These are phyloP conservation scores for Jatropha curcas DNA, from an alignment of 345 rosid species.

Conservation along the genomic window DNA sequence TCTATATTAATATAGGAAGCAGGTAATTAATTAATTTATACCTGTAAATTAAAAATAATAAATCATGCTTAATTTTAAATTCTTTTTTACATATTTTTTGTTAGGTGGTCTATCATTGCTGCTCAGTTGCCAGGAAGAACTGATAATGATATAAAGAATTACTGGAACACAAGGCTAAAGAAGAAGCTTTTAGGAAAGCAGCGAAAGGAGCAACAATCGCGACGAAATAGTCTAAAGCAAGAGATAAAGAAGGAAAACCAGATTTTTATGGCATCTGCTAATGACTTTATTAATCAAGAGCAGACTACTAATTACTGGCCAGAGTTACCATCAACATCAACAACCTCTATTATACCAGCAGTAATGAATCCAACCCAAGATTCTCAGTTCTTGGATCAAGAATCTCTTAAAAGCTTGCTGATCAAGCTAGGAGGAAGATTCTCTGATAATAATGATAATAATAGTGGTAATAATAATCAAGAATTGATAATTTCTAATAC, in stretches of 20 bases:
- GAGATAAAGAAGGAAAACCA: conserved; percentile 46
- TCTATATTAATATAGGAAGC: conserved; percentile 56
- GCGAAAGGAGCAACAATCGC: conserved; percentile 47
- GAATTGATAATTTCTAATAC: conserved; percentile 12
- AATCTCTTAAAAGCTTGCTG: conserved; percentile 37
- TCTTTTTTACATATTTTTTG: background rate
- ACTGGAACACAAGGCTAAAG: conserved; percentile 81
- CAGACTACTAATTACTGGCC: conserved; percentile 33
- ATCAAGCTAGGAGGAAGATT: conserved; percentile 48
- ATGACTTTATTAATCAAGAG: conserved; percentile 14
- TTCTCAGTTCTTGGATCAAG: conserved; percentile 40
- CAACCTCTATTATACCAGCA: conserved; percentile 10
- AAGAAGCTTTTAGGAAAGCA: conserved; percentile 75
- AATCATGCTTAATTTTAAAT: background rate
- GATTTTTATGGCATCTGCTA: conserved; percentile 19
- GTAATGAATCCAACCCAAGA: conserved; percentile 12
- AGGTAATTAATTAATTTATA: conserved; percentile 27
- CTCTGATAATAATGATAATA: conserved; percentile 15
- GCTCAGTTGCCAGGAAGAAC: conserved; percentile 83
- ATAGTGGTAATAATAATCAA: conserved; percentile 12
- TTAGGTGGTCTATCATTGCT: conserved; percentile 84
- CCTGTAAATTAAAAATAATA: too few relatives aligned
- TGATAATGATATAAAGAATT: conserved; percentile 78
- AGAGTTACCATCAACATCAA: conserved; percentile 15
- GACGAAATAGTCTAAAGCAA: conserved; percentile 43